A percentile compares a stretch with the other conserved stretches of the same genome.
Evolutionary conservation across 2,329 filamentous ascomycete genomes (phyloP).

Genomic region (Simplicillium aogashimaense): DNA sequence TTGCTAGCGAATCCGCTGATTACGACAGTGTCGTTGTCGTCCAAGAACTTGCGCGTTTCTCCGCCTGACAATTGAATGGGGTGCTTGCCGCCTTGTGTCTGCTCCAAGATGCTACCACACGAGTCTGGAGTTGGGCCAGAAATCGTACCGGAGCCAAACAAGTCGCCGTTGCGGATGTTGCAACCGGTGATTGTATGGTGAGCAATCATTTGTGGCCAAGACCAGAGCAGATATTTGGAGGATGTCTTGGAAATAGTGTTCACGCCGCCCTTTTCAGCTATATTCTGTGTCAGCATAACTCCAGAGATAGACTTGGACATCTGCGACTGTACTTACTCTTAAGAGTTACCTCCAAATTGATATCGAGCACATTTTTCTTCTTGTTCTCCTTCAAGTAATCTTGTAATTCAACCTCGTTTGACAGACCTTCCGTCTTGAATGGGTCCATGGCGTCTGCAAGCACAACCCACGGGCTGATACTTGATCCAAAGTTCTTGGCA

Average conservation of each 20-base stretch:
- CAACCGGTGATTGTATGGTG: constrained; percentile 75
- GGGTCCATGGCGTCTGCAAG: constrained; percentile 38
- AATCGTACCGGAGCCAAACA: constrained; percentile 73
- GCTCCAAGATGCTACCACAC: constrained; percentile 63
- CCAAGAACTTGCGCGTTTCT: constrained; percentile 59
- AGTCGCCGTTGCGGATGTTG: constrained; percentile 61
- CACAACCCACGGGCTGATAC: constrained; percentile 47
- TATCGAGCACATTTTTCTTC: constrained; percentile 7
- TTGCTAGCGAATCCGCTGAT: constrained; percentile 57
- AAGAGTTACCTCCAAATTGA: constrained; percentile 8
- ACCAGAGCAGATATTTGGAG: constrained; percentile 53
- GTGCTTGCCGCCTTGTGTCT: constrained; percentile 59
- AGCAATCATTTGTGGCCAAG: constrained; percentile 74
- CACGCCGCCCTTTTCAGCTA: neutral
- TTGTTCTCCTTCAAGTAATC: constrained; percentile 8
- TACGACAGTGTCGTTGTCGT: constrained; percentile 63
- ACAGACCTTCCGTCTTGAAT: constrained; percentile 2
- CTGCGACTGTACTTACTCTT: constrained; percentile 4
- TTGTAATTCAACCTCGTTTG: constrained; percentile 10
- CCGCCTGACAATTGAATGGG: constrained; percentile 51
- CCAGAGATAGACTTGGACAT: neutral
- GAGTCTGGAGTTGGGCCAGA: constrained; percentile 52
- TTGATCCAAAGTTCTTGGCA: constrained; percentile 45
- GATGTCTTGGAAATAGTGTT: constrained; percentile 21
- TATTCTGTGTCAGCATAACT: neutral